Evolutionary conservation across 768 basidiomycete species (phyloP), one percentile per base, ranked within the genome.

Genomic region (Macrolepiota dolichaula): DNA sequence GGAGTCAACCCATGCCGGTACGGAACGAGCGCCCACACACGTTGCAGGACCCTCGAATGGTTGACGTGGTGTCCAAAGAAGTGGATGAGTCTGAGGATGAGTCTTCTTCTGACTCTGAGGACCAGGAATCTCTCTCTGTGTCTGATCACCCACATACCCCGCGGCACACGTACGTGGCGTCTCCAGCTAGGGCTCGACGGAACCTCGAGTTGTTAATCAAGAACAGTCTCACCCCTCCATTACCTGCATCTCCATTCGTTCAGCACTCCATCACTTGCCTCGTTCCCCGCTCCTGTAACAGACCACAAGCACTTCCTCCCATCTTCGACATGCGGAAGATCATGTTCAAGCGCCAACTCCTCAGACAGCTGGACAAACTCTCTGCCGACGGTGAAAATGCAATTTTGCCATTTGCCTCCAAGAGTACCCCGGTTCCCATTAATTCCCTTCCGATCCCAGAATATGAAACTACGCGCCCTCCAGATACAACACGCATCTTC

Each of bases 311-410:
- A 49, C 73, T 84, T 63, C 67, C 74, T 51, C 74, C 64, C 22
- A 63, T 62, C 47, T 75, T 76, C 37, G 77, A 80, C 24, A 67
- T 86, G 55, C 77, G 77, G 40, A 73, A 79, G 32, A 68, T 70
- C 61, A 65, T 85, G 66, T 79, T 85, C 73, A 86, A 79, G 71
- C 77, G 71, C 50, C 79, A 71, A 52, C 76, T 91, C 36, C 74
- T 85, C 36, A 69, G 70, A 12, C 81, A 77, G 56, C 68, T 88
- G 40, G 72, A 79, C 36, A 67, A 69, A 40, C 60, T 71, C 37
- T 67, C 69, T 29, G 59, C 79, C 50, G 69, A 77, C 36, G 81
- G 85, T 42, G 74, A 77, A 44, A 64, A 64, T 42, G 74, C 78
- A 36, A 80, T 89, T 38, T 70, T 75, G 25, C 69, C 79, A n/a